These are phyloP conservation scores for Toxoplasma gondii DNA, from an alignment of 169 alveolate species.

Conservation along the genomic window DNA sequence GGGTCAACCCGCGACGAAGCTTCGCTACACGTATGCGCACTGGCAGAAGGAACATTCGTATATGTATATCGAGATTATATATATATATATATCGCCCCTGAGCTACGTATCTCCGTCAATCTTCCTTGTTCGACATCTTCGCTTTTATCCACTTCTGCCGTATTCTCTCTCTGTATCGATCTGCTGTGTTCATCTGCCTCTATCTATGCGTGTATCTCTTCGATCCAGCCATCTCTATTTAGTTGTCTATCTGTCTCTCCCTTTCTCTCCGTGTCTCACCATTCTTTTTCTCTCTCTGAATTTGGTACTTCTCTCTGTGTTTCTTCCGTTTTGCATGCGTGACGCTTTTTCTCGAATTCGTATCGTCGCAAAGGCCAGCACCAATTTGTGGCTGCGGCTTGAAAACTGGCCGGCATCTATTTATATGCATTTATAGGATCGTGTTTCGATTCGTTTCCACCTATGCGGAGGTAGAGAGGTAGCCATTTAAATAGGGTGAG, in stretches of 20 bases:
- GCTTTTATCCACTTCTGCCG: neutral
- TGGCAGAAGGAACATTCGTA: neutral
- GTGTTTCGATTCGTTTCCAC: too few species aligned
- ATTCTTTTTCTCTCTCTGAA: neutral
- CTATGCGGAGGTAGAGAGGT: too few species aligned
- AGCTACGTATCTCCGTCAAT: neutral
- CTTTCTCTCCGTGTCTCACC: neutral
- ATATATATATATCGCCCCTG: too few species aligned
- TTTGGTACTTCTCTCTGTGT: neutral
- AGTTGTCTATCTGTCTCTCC: neutral
- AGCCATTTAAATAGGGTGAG: too few species aligned
- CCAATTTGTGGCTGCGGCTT: neutral
- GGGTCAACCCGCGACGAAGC: neutral
- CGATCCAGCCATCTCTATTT: neutral
- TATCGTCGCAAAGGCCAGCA: neutral
- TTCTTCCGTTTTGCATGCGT: neutral
- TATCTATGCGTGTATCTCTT: too few species aligned
- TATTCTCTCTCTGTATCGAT: neutral
- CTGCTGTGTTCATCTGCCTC: neutral
- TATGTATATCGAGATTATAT: too few species aligned
- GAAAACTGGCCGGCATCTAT: neutral
- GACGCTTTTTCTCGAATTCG: neutral
- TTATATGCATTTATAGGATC: neutral
- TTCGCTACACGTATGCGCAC: neutral
- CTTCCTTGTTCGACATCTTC: neutral